These are phyloP conservation scores for Moricandia moricandioides DNA, from an alignment of 345 rosid genomes.

Conservation along the genomic window DNA sequence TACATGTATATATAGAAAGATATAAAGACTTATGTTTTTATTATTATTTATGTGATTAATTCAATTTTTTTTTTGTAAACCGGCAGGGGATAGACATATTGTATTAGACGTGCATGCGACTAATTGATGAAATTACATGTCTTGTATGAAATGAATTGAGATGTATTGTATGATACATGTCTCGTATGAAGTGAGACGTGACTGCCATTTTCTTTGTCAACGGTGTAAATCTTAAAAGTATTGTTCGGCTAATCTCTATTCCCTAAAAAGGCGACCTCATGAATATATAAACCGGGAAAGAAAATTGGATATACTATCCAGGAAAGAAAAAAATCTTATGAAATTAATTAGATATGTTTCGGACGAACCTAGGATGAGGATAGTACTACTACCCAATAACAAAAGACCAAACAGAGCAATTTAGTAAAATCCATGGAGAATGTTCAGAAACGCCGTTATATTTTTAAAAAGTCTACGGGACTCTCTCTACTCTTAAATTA, in stretches of 20 bases:
- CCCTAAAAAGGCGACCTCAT: background rate
- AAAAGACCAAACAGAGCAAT: too few species aligned
- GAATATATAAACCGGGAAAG: background rate
- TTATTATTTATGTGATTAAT: background rate
- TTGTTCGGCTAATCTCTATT: background rate
- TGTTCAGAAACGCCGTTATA: background rate
- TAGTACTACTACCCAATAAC: too few species aligned
- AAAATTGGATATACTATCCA: background rate
- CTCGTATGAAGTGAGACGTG: too few species aligned
- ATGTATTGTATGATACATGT: too few species aligned
- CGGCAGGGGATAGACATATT: too few species aligned
- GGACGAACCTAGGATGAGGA: background rate
- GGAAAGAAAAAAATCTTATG: background rate
- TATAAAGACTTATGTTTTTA: background rate
- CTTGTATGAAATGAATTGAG: too few species aligned
- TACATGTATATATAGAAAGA: constrained; percentile 6
- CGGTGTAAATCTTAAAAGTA: constrained; percentile 8
- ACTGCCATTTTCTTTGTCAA: constrained; percentile 36
- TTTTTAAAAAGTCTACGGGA: background rate
- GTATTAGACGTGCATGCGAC: constrained; percentile 31
- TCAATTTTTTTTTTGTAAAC: too few species aligned
- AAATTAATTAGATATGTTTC: background rate
- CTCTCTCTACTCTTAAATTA: background rate
- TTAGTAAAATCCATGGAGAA: too few species aligned
- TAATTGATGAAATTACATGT: constrained; percentile 12